These are phyloP conservation scores for Globisporangium cederbergense DNA, from an alignment of 352 stramenopile genomes.

Conservation along the genomic window DNA sequence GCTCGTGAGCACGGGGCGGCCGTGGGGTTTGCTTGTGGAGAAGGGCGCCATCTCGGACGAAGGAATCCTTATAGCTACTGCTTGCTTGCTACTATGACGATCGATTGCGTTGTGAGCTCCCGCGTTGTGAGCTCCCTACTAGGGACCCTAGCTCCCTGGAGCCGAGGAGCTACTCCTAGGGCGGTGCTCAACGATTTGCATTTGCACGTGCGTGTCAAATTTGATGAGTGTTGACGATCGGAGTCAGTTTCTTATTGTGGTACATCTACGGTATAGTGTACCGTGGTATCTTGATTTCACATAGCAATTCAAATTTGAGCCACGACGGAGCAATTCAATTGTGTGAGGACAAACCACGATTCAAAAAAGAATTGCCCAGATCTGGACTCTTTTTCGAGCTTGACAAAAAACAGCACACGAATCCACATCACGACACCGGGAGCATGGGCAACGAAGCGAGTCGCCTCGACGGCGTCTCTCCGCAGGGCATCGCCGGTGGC, in stretches of 20 bases:
- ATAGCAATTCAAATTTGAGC: too few species aligned
- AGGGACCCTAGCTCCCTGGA: too few species aligned
- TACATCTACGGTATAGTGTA: too few species aligned
- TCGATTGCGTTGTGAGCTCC: not conserved
- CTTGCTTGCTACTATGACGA: not conserved
- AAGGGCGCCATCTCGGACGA: not conserved
- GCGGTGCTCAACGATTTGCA: not conserved
- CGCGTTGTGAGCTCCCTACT: not conserved
- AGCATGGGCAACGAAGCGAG: constrained; percentile 63
- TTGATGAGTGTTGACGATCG: not conserved
- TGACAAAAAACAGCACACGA: not conserved
- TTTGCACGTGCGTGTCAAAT: not conserved
- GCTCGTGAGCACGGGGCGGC: not conserved
- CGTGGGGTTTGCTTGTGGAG: not conserved
- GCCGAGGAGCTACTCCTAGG: not conserved
- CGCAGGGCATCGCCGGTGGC: constrained; percentile 7
- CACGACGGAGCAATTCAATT: too few species aligned
- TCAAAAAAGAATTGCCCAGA: not conserved
- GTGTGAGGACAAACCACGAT: too few species aligned
- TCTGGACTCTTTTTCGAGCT: not conserved
- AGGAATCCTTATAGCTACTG: not conserved
- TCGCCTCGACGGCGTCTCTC: constrained; percentile 27
- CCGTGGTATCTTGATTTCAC: too few species aligned
- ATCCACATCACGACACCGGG: not conserved
- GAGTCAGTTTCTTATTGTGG: too few species aligned